Evolutionary conservation across 768 basidiomycete genomes (phyloP).

Genomic region (Russula compacta): DNA sequence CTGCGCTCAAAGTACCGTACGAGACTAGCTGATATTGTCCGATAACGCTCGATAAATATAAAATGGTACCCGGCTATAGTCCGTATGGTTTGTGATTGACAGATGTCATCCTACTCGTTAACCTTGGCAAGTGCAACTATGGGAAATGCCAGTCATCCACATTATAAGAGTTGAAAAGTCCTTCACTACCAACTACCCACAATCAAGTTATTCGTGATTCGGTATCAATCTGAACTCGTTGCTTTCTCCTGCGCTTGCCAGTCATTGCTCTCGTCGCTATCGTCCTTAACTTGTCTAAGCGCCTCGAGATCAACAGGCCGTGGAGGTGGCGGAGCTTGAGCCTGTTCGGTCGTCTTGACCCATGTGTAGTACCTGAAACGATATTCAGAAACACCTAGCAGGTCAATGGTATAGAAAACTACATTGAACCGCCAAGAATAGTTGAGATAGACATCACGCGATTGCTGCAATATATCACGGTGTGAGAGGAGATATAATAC

Average conservation of each 20-base stretch:
- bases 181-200: not conserved
- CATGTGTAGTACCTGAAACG: constrained; percentile 48
- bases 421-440: constrained; percentile 65
- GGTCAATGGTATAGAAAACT: constrained; percentile 9
- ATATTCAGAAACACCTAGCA: not conserved
- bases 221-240: not conserved
- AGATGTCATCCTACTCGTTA: not conserved
- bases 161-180: no score
- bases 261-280: constrained; percentile 23
- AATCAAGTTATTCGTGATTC: not conserved
- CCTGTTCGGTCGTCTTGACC: constrained; percentile 34
- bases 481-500: not conserved
- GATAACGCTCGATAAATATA: not conserved
- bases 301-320: constrained; percentile 35
- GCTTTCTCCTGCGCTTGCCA: constrained; percentile 26
- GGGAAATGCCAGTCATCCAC: not conserved
- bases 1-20: not conserved
- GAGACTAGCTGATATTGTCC: not conserved
- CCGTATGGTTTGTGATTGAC: not conserved
- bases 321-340: constrained; percentile 22
- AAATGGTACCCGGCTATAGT: not conserved
- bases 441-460: constrained; percentile 34
- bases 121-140: not conserved
- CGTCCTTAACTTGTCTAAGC: constrained; percentile 20
- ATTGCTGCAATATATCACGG: constrained; percentile 7